Evolutionary conservation across 768 basidiomycete species (phyloP).

Genomic region (Asterophora parasitica): DNA sequence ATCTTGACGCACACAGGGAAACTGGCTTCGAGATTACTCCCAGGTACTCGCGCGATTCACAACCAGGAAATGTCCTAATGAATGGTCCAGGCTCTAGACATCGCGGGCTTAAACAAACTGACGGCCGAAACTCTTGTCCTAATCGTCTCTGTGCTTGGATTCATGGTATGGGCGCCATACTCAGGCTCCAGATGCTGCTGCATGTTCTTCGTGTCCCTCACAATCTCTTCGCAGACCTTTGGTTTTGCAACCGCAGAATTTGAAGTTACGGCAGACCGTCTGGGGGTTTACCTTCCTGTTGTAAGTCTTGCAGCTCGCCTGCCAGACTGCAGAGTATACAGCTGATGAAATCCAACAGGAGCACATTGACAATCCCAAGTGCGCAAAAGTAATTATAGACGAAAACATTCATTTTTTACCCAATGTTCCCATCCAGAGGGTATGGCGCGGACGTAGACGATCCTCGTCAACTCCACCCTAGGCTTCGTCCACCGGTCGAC

Average conservation of each 20-base stretch:
- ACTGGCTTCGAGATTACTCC: constrained; percentile 70
- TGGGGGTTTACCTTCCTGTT: constrained; percentile 74
- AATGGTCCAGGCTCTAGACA: constrained; percentile 55
- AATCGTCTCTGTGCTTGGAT: constrained; percentile 53
- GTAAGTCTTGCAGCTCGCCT: constrained; percentile 29
- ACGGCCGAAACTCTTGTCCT: constrained; percentile 60
- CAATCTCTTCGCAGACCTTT: constrained; percentile 38
- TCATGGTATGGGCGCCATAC: constrained; percentile 36
- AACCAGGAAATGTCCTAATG: not conserved
- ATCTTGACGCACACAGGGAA: constrained; percentile 36
- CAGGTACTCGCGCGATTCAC: constrained; percentile 30
- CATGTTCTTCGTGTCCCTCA: not conserved
- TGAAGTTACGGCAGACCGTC: constrained; percentile 64
- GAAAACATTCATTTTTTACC: not conserved
- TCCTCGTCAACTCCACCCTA: constrained; percentile 63
- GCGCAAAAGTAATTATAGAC: constrained; percentile 12
- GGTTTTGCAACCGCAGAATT: constrained; percentile 65
- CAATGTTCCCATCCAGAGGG: constrained; percentile 35
- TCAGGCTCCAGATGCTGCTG: not conserved
- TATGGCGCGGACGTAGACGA: constrained; percentile 69
- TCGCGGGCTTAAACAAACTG: constrained; percentile 62
- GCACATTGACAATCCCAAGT: constrained; percentile 80
- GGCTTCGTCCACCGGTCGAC: constrained; percentile 71
- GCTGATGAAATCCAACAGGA: constrained; percentile 32
- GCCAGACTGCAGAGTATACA: not conserved